A percentile compares a stretch with the other conserved stretches of the same genome.
Evolutionary conservation across 768 basidiomycete genomes (phyloP).

Genomic region (Tulasnella sp.): DNA sequence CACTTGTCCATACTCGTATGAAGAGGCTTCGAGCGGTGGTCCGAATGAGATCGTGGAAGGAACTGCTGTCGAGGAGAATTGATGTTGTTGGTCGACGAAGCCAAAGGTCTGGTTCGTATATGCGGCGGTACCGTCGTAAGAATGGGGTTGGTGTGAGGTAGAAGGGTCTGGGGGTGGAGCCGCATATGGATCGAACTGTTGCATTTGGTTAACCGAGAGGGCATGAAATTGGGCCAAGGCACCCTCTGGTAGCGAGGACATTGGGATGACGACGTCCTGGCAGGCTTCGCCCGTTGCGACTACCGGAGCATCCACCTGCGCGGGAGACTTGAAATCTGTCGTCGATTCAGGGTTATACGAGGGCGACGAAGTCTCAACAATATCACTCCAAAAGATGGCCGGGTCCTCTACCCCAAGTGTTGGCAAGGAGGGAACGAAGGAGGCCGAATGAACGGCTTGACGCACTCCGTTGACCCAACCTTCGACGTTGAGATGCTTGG

Average conservation of each 20-base stretch:
- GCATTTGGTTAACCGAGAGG: neutral
- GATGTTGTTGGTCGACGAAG: neutral
- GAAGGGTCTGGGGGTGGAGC: neutral
- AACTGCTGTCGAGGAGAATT: neutral
- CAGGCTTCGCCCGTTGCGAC: neutral
- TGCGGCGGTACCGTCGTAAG: neutral
- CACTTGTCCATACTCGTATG: slow-evolving; percentile 1
- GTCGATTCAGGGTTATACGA: neutral
- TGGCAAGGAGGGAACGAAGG: neutral
- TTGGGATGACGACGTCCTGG: neutral
- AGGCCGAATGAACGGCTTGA: slow-evolving; percentile 5
- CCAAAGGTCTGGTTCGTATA: neutral
- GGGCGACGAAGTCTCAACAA: neutral
- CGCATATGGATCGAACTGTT: neutral
- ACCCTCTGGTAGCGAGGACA: neutral
- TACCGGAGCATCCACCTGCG: neutral
- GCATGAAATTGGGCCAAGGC: neutral
- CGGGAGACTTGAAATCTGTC: neutral
- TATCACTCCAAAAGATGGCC: neutral
- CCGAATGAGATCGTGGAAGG: neutral
- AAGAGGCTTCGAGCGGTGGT: neutral
- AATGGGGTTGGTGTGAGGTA: neutral
- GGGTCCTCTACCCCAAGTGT: neutral
- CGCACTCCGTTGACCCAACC: neutral
- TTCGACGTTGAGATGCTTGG: neutral